Evolutionary conservation across 2,329 filamentous ascomycete species (phyloP).

Genomic region (Cryphonectria parasitica): DNA sequence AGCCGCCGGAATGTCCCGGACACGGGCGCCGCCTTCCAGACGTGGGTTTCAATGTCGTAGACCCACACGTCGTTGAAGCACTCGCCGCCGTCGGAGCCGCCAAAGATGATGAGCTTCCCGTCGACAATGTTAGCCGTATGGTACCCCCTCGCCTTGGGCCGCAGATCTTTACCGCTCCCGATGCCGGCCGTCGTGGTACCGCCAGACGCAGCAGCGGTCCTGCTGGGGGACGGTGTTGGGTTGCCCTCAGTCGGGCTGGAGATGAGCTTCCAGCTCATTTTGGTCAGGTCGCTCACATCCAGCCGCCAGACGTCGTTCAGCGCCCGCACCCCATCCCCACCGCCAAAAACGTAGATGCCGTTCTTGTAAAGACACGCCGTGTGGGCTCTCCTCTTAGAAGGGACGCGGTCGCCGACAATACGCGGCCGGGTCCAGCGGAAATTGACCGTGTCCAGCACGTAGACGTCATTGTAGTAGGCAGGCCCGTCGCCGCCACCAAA

Average conservation of each 20-base stretch:
- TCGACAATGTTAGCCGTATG: constrained; percentile 76
- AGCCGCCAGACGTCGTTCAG: constrained; percentile 75
- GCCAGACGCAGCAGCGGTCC: constrained; percentile 27
- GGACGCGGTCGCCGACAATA: constrained; percentile 60
- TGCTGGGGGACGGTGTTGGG: constrained; percentile 33
- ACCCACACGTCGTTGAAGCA: constrained; percentile 77
- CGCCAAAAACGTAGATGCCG: constrained; percentile 73
- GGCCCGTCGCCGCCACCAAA: constrained; percentile 73
- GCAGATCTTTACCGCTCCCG: constrained; percentile 40
- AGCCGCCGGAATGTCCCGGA: constrained; percentile 66
- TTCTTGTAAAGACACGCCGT: constrained; percentile 74
- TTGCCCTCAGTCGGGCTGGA: constrained; percentile 45
- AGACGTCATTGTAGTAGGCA: constrained; percentile 73
- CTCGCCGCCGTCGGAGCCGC: constrained; percentile 71
- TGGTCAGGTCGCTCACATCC: constrained; percentile 67
- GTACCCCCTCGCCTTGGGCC: constrained; percentile 69
- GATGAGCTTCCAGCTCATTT: constrained; percentile 71
- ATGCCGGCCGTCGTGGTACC: constrained; percentile 5
- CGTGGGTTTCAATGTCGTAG: constrained; percentile 66
- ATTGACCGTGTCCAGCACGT: constrained; percentile 72
- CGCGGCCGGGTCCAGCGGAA: constrained; percentile 68
- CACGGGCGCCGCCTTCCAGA: constrained; percentile 64
- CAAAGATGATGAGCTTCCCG: constrained; percentile 72
- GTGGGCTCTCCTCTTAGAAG: constrained; percentile 67
- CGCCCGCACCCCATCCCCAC: constrained; percentile 70